Base-by-base conservation (phyloP, 176 grass and related monocot species). In the Thalia dealbata region DNA sequence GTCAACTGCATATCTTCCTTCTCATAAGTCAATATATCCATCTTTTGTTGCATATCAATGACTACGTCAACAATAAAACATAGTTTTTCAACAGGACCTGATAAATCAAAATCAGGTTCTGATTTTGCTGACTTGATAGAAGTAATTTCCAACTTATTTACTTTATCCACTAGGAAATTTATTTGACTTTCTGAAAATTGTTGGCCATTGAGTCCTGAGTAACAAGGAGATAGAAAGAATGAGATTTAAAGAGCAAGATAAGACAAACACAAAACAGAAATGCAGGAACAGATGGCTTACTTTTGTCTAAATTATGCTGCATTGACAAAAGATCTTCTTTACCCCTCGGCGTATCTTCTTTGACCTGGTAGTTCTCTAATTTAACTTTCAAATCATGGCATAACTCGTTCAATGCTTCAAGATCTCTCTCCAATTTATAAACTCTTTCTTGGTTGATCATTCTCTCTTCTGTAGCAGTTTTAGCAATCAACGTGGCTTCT, bases 1-100 rank as follows among this genome's bases (percentile, higher is more conserved):
- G 66, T 83, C 76, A 89, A 81, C 62, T 88, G 93, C 75, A 97
- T 84, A 85, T 88, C 87, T 76, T 80, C 87, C 28, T 97, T 97
- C 84, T 92, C 87, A 41, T 81, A 76, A 71, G 70, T 90, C 78
- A 97, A 69, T 30, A 77, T 73, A 68, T 89, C 78, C 52, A 82
- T 50, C 75, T 86, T 88, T n/a, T 22, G 44, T 44, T 73, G 77
- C 72, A 92, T 80, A 55, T 78, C 78, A 82, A 54, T 69, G 70
- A 97, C 73, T 92, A 86, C 77, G 78, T 90, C 93, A 71, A 97
- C 62, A 42, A 92, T 72, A 80, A 66, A 78, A 42, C 80, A 88
- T 48, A 97, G 65, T 78, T 91, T 97, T 30, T 88, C 89, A 73
- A 86, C 30, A 44, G 74, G 76, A 77, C 61, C 88, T 76, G 87